Conservation (phyloP, 345 rosid genomes). For the Mercurialis annua region DNA sequence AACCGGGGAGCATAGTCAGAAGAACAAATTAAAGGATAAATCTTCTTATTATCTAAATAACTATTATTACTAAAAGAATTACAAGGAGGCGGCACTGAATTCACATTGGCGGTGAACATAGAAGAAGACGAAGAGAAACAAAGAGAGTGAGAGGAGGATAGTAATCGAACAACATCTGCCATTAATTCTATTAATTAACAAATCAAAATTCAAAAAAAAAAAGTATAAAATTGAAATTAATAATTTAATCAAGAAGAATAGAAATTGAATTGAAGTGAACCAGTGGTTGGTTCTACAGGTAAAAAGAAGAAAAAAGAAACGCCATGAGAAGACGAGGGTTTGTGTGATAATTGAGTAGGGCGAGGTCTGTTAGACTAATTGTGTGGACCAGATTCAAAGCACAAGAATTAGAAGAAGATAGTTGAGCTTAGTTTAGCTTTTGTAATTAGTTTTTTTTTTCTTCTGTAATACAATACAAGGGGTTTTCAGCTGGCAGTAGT, state of each 20-base stretch:
- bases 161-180: slow-evolving; percentile 60
- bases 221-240: not conserved
- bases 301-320: not conserved
- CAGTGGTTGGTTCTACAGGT: not conserved
- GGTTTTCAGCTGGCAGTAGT: not conserved
- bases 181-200: slow-evolving; percentile 36
- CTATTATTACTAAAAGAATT: slow-evolving; percentile 6
- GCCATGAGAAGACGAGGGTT: not conserved
- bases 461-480: not conserved
- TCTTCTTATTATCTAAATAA: slow-evolving; percentile 32
- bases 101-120: slow-evolving; percentile 34
- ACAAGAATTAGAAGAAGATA: slow-evolving; percentile 12
- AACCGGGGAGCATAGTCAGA: slow-evolving; percentile 29
- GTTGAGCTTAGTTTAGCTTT: not conserved
- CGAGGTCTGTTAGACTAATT: too few relatives aligned
- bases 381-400: slow-evolving; percentile 23
- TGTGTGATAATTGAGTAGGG: too few relatives aligned
- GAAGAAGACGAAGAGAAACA: slow-evolving; percentile 40
- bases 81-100: slow-evolving; percentile 32
- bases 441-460: not conserved
- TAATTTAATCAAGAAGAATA: not conserved
- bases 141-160: slow-evolving; percentile 37
- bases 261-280: not conserved
- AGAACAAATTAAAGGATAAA: slow-evolving; percentile 31
- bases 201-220: not conserved